Evolutionary conservation across 225 moss, liverwort and hornwort genomes (phyloP).

Genomic region (Rhytidiadelphus loreus): DNA sequence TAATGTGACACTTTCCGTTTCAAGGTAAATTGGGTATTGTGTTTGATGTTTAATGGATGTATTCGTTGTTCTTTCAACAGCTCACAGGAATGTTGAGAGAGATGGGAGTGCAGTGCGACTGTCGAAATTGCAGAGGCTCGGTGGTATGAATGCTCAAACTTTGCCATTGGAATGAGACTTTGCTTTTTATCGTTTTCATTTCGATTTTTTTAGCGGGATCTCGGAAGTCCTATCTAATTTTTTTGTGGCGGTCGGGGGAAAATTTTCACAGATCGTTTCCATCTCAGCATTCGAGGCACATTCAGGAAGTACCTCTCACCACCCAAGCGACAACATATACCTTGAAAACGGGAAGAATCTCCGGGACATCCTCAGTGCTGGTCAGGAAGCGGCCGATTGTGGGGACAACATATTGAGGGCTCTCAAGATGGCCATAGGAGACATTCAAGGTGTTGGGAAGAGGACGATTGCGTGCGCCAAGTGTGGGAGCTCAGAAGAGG

Average conservation of each 20-base stretch:
- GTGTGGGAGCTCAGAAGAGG: conserved; percentile 24
- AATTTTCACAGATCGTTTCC: conserved; percentile 26
- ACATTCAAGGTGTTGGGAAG: conserved; percentile 30
- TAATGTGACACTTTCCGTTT: not conserved
- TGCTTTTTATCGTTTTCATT: not conserved
- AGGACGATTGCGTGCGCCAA: conserved; percentile 35
- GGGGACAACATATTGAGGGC: conserved; percentile 35
- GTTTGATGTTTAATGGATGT: not conserved
- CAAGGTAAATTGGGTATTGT: conserved; percentile 24
- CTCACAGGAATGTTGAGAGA: conserved; percentile 50
- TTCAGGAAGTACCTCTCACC: conserved; percentile 50
- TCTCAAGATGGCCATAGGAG: conserved; percentile 47
- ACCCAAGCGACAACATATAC: conserved; percentile 52
- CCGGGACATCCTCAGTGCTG: conserved; percentile 49
- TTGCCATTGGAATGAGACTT: not conserved
- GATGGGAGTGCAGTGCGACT: conserved; percentile 48
- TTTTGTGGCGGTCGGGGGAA: not conserved
- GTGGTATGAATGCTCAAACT: conserved; percentile 14
- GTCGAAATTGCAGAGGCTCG: conserved; percentile 36
- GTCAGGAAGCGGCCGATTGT: conserved; percentile 45
- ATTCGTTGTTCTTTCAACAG: conserved; percentile 10
- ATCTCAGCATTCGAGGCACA: conserved; percentile 57
- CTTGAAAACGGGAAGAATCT: conserved; percentile 54
- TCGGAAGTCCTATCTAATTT: not conserved
- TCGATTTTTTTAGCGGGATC: not conserved